Evolutionary conservation across 495 filamentous ascomycete genomes (phyloP).

Genomic region (Aspergillus wentii): DNA sequence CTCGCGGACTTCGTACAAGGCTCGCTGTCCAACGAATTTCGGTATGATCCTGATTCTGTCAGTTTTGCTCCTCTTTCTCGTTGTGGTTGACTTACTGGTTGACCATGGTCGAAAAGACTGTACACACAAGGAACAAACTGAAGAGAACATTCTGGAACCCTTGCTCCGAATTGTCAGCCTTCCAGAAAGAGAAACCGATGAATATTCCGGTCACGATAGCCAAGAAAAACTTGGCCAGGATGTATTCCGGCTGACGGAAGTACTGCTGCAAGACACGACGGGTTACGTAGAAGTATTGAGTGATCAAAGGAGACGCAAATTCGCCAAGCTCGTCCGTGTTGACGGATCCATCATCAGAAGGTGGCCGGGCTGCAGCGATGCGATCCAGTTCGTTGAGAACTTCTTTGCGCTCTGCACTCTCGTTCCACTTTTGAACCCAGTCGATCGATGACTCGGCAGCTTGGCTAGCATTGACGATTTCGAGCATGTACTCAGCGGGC

Average conservation of each 20-base stretch:
- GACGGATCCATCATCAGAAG: no score
- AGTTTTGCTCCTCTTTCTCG: no score
- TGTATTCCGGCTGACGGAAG: slow-evolving; percentile 49
- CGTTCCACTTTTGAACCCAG: slow-evolving; percentile 72
- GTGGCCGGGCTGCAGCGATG: no score
- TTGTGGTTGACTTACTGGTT: no score
- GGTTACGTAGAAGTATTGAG: slow-evolving; percentile 43
- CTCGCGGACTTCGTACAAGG: slow-evolving; percentile 48
- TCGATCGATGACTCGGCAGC: no score
- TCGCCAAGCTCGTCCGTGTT: no score
- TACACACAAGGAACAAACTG: slow-evolving; percentile 73
- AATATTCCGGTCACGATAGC: slow-evolving; percentile 54
- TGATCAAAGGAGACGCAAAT: slow-evolving; percentile 46
- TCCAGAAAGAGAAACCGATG: slow-evolving; percentile 85
- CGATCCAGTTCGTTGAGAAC: slow-evolving; percentile 61
- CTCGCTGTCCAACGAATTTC: slow-evolving; percentile 40
- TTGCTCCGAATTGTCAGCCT: slow-evolving; percentile 59
- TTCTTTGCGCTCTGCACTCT: slow-evolving; percentile 58
- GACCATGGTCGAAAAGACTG: slow-evolving; percentile 65
- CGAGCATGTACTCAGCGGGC: slow-evolving; percentile 91
- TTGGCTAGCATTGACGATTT: no score
- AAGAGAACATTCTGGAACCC: slow-evolving; percentile 83
- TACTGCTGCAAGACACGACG: slow-evolving; percentile 43
- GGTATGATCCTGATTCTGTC: no score
- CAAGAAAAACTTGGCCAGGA: slow-evolving; percentile 46